Evolutionary conservation across 345 rosid species (phyloP).

Genomic region (Citrus cavaleriei): DNA sequence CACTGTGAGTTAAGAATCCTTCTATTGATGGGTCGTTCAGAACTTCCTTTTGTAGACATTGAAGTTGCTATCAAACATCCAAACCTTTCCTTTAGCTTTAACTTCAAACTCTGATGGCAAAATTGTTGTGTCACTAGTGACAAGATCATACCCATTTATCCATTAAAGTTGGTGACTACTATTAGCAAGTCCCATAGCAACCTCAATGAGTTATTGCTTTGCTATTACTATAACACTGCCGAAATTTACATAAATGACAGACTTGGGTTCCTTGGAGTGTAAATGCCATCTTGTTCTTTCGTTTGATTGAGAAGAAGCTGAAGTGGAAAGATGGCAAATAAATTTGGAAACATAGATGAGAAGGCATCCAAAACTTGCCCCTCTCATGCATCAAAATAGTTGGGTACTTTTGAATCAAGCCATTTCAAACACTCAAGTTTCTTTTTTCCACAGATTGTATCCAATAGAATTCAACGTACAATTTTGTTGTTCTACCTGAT

Average conservation of each 20-base stretch:
- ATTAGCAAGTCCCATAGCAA: constrained; percentile 14
- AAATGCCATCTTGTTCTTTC: not conserved
- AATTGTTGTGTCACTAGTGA: not conserved
- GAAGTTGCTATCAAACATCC: constrained; percentile 3
- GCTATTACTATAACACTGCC: constrained; percentile 6
- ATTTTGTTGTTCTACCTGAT: not conserved
- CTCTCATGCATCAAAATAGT: not conserved
- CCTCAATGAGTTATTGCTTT: not conserved
- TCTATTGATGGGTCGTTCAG: constrained; percentile 2
- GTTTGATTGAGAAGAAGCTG: not conserved
- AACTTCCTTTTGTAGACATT: constrained; percentile 13
- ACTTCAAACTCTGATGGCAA: not conserved
- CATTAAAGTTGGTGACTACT: constrained; percentile 16
- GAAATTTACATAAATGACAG: constrained; percentile 16
- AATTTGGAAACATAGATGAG: not conserved
- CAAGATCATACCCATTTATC: constrained; percentile 8
- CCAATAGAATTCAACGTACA: not conserved
- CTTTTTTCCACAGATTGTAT: constrained; percentile 4
- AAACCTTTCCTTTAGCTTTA: not conserved
- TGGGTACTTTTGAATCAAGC: not conserved
- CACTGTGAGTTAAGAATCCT: no score
- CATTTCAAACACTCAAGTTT: constrained; percentile 2
- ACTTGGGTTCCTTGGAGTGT: not conserved
- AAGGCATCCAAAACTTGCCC: not conserved
- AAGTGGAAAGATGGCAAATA: not conserved